Base-by-base conservation (phyloP, 495 filamentous ascomycete species). In the Rostrohypoxylon terebratum region DNA sequence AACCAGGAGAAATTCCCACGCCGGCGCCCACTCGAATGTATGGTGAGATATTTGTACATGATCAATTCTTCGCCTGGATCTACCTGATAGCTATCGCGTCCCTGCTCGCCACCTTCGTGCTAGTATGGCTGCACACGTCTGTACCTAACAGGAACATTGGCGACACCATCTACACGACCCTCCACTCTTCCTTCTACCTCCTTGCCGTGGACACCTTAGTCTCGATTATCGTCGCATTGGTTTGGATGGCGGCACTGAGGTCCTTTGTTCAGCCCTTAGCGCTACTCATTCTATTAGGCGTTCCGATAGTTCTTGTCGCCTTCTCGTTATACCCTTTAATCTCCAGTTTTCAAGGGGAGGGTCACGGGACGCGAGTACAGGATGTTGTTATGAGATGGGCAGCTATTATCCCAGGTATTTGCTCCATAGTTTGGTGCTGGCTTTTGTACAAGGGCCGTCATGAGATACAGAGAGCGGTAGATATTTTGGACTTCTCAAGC, bases 301-400 rank as follows among this genome's bases (percentile, higher is more conserved):
- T 98, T 18, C 96, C 96, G 2, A 81, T 94, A 60, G 89, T 97
- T 21, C 83, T 97, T 55, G 88, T 93, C 71, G 93, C 93, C 0
- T 97, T 98, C 77, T 94, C 92, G 20, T 78, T 98, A 18, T 98
- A 97, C 78, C 92, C 96, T 2, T 90, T 99, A 70, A 88, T 97
- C 64, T 92, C 92, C 61, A 97, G 94, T 78, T 98, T 92, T 80
- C 89, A 92, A 77, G 90, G 92, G 14, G 76, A 82, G 50, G 89
- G 86, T 79, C 84, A 91, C 66, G 93, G 91, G 44, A 77, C 86
- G 14, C 92, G 88, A 72, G 58, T 93, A 38, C 96, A 99, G 79
- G 96, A 97, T 75, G 89, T 87, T 66, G 89, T 88, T 1, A 98
- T 99, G 95, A 88, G 96, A 55, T 97, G 92, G 88, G 86, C 92